These are phyloP conservation scores for Hypoxylon sp. DNA, from an alignment of 2,329 filamentous ascomycete species.

Conservation along the genomic window DNA sequence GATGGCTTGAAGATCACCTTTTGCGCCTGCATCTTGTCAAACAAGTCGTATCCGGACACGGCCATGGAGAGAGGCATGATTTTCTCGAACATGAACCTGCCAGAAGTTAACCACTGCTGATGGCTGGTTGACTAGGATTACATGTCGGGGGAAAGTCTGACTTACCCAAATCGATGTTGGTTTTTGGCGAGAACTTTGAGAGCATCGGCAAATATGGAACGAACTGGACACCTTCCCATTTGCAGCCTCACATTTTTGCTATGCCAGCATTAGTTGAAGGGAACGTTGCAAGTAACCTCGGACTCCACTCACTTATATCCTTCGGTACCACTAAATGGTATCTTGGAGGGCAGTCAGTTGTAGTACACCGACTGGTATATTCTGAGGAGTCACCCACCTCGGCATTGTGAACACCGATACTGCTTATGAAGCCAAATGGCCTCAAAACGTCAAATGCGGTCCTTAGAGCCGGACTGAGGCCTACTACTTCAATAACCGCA, in stretches of 20 bases:
- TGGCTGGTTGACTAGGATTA: background rate
- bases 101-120: slow-evolving; percentile 26
- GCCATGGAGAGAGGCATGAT: slow-evolving; percentile 78
- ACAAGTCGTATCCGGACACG: slow-evolving; percentile 76
- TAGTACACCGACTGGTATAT: background rate
- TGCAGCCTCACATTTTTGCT: slow-evolving; percentile 79
- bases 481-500: slow-evolving; percentile 84
- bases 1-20: slow-evolving; percentile 76
- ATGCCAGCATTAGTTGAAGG: slow-evolving; percentile 47
- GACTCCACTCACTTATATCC: slow-evolving; percentile 64
- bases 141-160: slow-evolving; percentile 18
- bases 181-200: slow-evolving; percentile 74
- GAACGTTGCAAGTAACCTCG: background rate
- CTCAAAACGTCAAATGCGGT: slow-evolving; percentile 79
- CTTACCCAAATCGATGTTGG: slow-evolving; percentile 75
- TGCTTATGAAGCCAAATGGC: slow-evolving; percentile 79
- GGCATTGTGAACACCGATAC: slow-evolving; percentile 80
- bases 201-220: slow-evolving; percentile 75
- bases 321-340: slow-evolving; percentile 74
- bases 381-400: slow-evolving; percentile 64
- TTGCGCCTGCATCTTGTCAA: slow-evolving; percentile 78
- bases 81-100: slow-evolving; percentile 79
- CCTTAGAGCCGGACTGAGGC: slow-evolving; percentile 74
- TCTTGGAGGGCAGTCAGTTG: slow-evolving; percentile 58
- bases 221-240: slow-evolving; percentile 82